phyloP scores from a whole-genome alignment of 495 filamentous ascomycete genomes.

The Terfezia boudieri region DNA sequence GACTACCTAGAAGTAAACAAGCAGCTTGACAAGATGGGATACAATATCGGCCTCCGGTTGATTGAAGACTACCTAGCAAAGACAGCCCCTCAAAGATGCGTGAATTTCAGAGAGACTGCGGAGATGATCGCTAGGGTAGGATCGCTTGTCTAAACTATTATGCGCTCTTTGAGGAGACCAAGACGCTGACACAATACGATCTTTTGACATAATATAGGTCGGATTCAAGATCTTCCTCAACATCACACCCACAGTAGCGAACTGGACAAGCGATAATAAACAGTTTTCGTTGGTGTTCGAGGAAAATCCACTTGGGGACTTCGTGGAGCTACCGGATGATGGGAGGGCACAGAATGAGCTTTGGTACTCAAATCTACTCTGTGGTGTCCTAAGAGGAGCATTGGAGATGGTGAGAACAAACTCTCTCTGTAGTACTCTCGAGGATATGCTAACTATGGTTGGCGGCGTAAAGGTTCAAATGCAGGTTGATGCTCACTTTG shows the following conservation, averaged over 20 bases:
- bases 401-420: slow-evolving; percentile 66
- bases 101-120: slow-evolving; percentile 83
- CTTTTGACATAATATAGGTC: slow-evolving; percentile 31
- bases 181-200: no score
- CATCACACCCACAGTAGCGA: slow-evolving; percentile 81
- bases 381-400: slow-evolving; percentile 72
- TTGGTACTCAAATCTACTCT: slow-evolving; percentile 96
- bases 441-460: slow-evolving; percentile 3
- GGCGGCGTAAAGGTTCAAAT: slow-evolving; percentile 52
- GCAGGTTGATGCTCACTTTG: slow-evolving; percentile 94
- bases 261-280: slow-evolving; percentile 89
- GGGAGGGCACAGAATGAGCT: slow-evolving; percentile 87
- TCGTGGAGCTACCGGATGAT: slow-evolving; percentile 92
- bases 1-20: slow-evolving; percentile 90
- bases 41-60: slow-evolving; percentile 87
- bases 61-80: slow-evolving; percentile 98
- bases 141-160: not conserved
- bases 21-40: slow-evolving; percentile 96
- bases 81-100: slow-evolving; percentile 66
- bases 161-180: not conserved
- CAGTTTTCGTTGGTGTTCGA: slow-evolving; percentile 92
- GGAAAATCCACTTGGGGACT: slow-evolving; percentile 90
- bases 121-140: slow-evolving; percentile 86
- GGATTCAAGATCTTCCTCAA: slow-evolving; percentile 99
- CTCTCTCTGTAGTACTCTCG: not conserved